A percentile compares a stretch with the other conserved stretches of the same genome.
phyloP scores from a whole-genome alignment of 805 yeast genomes.

The Saturnispora zaruensis region DNA sequence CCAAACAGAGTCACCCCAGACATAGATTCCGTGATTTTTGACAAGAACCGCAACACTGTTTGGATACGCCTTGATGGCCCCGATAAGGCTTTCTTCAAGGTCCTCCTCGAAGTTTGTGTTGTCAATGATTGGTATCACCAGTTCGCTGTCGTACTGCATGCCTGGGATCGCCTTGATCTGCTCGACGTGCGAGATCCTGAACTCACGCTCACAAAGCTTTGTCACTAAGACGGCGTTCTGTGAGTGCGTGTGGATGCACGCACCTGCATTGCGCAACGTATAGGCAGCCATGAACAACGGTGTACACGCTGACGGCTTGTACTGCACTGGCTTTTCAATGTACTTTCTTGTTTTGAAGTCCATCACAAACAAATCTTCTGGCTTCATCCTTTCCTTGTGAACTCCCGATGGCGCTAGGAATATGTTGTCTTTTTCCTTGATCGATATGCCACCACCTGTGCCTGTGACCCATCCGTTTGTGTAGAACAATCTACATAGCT shows the following conservation, averaged over 20 bases:
- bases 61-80: conserved; percentile 64
- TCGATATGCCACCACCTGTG: conserved; percentile 92
- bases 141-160: conserved; percentile 60
- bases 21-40: conserved; percentile 88
- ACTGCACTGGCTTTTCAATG: conserved; percentile 50
- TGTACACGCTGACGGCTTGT: conserved; percentile 90
- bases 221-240: conserved; percentile 80
- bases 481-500: conserved; percentile 68
- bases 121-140: conserved; percentile 83
- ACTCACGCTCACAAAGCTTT: conserved; percentile 58
- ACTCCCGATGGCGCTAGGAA: conserved; percentile 94
- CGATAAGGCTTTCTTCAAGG: conserved; percentile 53
- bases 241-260: conserved; percentile 93
- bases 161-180: conserved; percentile 86
- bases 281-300: conserved; percentile 77
- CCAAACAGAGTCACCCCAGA: conserved; percentile 93
- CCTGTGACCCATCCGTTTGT: conserved; percentile 88
- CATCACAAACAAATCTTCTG: conserved; percentile 74
- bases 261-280: conserved; percentile 63
- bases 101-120: conserved; percentile 87
- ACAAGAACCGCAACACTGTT: conserved; percentile 79
- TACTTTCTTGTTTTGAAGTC: conserved; percentile 45
- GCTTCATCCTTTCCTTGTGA: conserved; percentile 81
- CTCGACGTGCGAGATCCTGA: conserved; percentile 72
- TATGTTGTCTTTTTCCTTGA: conserved; percentile 47